Evolutionary conservation across 192 early-diverging fungal species (phyloP), one percentile per base, ranked within the genome.

Genomic region (Irineochytrium annulatum): DNA sequence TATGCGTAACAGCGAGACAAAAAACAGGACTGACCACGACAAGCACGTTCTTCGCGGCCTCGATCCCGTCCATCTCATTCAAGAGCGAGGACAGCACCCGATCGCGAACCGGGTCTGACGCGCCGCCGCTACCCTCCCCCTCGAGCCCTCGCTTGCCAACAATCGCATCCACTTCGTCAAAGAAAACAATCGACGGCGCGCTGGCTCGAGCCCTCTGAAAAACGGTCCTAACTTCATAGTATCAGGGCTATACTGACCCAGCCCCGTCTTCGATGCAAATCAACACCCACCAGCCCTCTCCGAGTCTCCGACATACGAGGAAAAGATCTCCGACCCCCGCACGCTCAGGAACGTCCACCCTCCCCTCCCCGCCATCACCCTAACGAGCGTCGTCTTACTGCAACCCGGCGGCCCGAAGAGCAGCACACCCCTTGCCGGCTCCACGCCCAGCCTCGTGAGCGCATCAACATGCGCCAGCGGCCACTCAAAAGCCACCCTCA

Each of bases 41-140:
- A 39, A 98, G 75, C 2, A 99, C 92, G 0, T 85, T 83, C 16
- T 84, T 81, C 26, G 88, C 82, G 19, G 76, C 80, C 58, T 96
- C 90, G 16, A 99, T 89, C 31, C 97, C 97, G 68, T 99, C 97
- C 88, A 99, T 94, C 71, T 99, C 97, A 63, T 99, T 99, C 66
- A 88, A 62, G 30, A 89, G 71, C 8, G 78, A 89, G 11, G 91
- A 94, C 11, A 99, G 77, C 1, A 97, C 84, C 17, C 94, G 83
- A 61, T 95, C 89, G 65, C 88, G 88, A 0, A 94, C 88, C 0
- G 92, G 84, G n/a, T 87, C 90, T 26, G 53, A 46, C 2, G 5
- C 31, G n/a, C 63, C 63, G 20, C 77, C 74, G 22, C 76, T 78
- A 8, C 76, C 75, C 19, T 73, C 66, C 8, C 54, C 55, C 22